These are phyloP conservation scores for Nakataea oryzae DNA, from an alignment of 2,329 filamentous ascomycete genomes.

Conservation along the genomic window DNA sequence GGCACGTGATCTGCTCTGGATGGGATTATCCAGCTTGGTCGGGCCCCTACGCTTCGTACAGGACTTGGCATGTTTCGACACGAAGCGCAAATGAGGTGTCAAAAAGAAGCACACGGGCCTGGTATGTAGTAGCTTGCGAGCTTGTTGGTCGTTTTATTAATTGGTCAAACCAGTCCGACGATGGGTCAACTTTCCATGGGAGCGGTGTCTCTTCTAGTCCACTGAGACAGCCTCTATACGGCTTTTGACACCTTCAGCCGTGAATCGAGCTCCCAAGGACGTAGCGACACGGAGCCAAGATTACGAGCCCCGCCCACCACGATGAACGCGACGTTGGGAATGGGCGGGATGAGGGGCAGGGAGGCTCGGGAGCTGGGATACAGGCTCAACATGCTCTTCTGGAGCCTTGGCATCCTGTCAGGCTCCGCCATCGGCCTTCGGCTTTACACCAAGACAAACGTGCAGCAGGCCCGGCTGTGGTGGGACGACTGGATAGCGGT, in stretches of 20 bases:
- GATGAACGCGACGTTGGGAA: neutral
- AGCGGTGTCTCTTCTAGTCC: neutral
- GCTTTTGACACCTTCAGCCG: neutral
- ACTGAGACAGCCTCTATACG: too few species aligned
- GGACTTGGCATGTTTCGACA: neutral
- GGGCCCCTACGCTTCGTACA: neutral
- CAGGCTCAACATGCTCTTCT: neutral
- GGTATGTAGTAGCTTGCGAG: neutral
- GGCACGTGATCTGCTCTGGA: neutral
- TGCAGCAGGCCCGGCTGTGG: neutral
- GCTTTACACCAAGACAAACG: neutral
- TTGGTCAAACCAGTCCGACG: too few species aligned
- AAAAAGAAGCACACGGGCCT: neutral
- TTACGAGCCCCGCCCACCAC: neutral
- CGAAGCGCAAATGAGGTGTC: neutral
- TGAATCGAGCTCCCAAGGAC: neutral
- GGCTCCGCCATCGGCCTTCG: neutral
- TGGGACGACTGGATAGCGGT: conserved; percentile 3
- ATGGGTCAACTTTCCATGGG: neutral
- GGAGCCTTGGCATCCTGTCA: neutral
- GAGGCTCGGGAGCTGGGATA: neutral
- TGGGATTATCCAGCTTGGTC: neutral
- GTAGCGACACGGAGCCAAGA: neutral
- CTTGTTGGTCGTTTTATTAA: neutral
- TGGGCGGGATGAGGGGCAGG: neutral